Percentiles rank a stretch among this genome's conserved stretches.
Evolutionary conservation across 345 rosid genomes (phyloP).

Genomic region (Rhizophora apiculata): DNA sequence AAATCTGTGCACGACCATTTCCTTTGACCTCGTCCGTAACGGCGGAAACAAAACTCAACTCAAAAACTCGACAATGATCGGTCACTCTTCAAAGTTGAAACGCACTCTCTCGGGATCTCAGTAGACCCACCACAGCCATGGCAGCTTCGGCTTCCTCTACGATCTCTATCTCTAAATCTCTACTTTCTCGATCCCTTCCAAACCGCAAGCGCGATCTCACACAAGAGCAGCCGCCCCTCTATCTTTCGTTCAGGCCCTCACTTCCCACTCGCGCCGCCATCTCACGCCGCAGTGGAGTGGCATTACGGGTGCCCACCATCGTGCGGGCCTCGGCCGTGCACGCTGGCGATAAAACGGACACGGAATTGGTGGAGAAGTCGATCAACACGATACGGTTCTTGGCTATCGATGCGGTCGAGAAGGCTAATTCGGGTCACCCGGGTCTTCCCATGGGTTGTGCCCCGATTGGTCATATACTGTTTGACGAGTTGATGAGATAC

Average conservation of each 20-base stretch:
- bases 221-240: background rate
- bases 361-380: constrained; percentile 70
- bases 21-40: too few relatives aligned
- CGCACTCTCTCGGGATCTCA: too few relatives aligned
- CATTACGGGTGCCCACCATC: background rate
- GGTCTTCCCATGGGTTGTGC: constrained; percentile 99
- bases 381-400: constrained; percentile 81
- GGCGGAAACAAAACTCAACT: too few relatives aligned
- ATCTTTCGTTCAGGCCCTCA: background rate
- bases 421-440: constrained; percentile 95
- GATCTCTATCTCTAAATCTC: too few relatives aligned
- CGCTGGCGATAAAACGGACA: constrained; percentile 44
- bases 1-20: too few relatives aligned
- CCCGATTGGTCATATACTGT: constrained; percentile 83
- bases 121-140: too few relatives aligned
- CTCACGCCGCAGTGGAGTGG: background rate
- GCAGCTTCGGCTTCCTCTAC: too few relatives aligned
- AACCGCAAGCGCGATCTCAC: background rate
- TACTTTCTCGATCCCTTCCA: too few relatives aligned
- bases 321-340: constrained; percentile 53
- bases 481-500: constrained; percentile 83
- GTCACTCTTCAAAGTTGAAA: too few relatives aligned
- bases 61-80: too few relatives aligned
- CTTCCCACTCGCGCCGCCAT: background rate
- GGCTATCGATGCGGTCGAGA: constrained; percentile 90